These are phyloP conservation scores for Ganoderma meredithae DNA, from an alignment of 1,284 basidiomycete species.

Conservation along the genomic window DNA sequence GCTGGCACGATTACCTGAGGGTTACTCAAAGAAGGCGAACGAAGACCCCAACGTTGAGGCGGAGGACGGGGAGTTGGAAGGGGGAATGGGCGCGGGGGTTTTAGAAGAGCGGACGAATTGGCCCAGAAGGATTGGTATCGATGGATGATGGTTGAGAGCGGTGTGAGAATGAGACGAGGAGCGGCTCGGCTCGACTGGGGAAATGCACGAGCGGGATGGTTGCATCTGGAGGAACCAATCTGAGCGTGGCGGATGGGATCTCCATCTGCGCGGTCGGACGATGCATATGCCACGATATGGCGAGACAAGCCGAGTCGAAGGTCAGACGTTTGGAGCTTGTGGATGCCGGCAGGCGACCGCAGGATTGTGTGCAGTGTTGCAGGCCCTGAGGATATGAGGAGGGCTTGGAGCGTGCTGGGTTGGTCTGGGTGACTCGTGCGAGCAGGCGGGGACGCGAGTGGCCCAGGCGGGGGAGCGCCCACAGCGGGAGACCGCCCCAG, in stretches of 20 bases:
- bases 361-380: neutral
- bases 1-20: neutral
- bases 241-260: constrained; percentile 5
- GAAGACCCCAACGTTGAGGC: neutral
- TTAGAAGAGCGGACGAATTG: neutral
- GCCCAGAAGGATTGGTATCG: constrained; percentile 19
- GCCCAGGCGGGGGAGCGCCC: neutral
- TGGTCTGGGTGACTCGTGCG: neutral
- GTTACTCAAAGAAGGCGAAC: neutral
- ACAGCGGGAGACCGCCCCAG: constrained; percentile 1
- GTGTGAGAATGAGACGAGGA: constrained; percentile 6
- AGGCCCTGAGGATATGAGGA: neutral
- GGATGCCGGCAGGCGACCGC: neutral
- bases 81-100: neutral
- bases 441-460: neutral
- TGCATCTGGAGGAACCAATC: constrained; percentile 16
- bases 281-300: constrained; percentile 1
- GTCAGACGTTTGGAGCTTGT: neutral
- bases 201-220: neutral
- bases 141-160: constrained; percentile 22
- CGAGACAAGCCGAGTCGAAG: neutral
- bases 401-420: neutral
- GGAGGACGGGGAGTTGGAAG: neutral
- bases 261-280: neutral
- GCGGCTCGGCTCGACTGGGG: neutral